These are phyloP conservation scores for Phialemoniopsis sp. DNA, from an alignment of 2,329 filamentous ascomycete genomes.

Conservation along the genomic window DNA sequence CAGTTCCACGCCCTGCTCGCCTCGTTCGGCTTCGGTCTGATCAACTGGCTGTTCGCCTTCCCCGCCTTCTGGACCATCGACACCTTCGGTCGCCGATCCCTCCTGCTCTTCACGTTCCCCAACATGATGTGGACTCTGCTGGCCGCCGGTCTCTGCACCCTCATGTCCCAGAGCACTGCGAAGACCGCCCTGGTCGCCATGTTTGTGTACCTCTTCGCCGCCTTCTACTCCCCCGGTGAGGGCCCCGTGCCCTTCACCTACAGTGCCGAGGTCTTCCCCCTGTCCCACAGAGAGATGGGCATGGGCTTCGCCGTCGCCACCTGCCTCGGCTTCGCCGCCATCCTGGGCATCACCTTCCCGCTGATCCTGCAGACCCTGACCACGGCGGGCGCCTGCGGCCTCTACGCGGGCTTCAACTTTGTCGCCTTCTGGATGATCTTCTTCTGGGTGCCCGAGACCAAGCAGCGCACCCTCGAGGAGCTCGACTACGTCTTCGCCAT, in stretches of 20 bases:
- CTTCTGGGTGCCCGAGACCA: conserved; percentile 55
- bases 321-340: conserved; percentile 54
- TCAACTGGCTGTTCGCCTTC: conserved; percentile 64
- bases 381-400: conserved; percentile 39
- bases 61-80: conserved; percentile 64
- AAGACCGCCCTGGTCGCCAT: conserved; percentile 46
- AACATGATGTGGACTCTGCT: conserved; percentile 58
- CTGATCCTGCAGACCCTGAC: conserved; percentile 44
- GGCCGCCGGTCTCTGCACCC: conserved; percentile 56
- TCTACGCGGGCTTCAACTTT: conserved; percentile 54
- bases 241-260: conserved; percentile 68
- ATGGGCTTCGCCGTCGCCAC: conserved; percentile 69
- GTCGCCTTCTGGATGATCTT: conserved; percentile 53
- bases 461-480: conserved; percentile 53
- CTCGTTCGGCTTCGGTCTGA: conserved; percentile 61
- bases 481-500: conserved; percentile 51
- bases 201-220: conserved; percentile 27
- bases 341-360: conserved; percentile 61
- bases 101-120: conserved; percentile 63
- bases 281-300: conserved; percentile 67
- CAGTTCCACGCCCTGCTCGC: conserved; percentile 54
- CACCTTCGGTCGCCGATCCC: conserved; percentile 58
- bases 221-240: conserved; percentile 39
- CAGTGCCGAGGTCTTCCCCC: conserved; percentile 64
- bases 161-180: conserved; percentile 29